Evolutionary conservation across 805 yeast species (phyloP).

Genomic region (Torulaspora franciscae): DNA sequence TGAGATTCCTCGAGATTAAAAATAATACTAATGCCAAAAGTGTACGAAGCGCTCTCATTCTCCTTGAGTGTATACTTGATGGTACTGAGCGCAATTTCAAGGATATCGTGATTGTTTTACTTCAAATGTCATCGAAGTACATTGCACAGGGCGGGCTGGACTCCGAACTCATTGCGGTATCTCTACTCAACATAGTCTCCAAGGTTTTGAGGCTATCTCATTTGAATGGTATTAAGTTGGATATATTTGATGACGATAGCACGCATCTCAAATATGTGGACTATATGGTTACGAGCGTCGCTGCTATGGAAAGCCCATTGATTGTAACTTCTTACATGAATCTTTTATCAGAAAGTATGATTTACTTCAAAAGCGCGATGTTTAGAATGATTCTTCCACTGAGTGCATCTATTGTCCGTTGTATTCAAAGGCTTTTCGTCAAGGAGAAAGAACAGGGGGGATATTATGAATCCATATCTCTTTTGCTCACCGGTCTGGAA

Average conservation of each 20-base stretch:
- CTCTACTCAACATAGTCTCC: slow-evolving; percentile 32
- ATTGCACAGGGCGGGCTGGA: slow-evolving; percentile 22
- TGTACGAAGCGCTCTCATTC: slow-evolving; percentile 41
- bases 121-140: slow-evolving; percentile 37
- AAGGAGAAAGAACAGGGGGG: slow-evolving; percentile 36
- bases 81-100: slow-evolving; percentile 56
- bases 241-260: slow-evolving; percentile 31
- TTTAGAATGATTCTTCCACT: slow-evolving; percentile 53
- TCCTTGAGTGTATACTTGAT: slow-evolving; percentile 45
- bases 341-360: slow-evolving; percentile 48
- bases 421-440: slow-evolving; percentile 22
- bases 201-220: slow-evolving; percentile 33
- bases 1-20: slow-evolving; percentile 42
- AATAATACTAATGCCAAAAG: slow-evolving; percentile 37
- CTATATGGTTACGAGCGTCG: slow-evolving; percentile 48
- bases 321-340: slow-evolving; percentile 36
- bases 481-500: slow-evolving; percentile 56
- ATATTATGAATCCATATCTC: slow-evolving; percentile 42
- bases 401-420: slow-evolving; percentile 42
- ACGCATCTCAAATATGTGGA: slow-evolving; percentile 37
- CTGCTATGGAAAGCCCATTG: slow-evolving; percentile 40
- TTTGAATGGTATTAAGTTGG: slow-evolving; percentile 29
- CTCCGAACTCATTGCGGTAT: slow-evolving; percentile 33
- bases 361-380: slow-evolving; percentile 46
- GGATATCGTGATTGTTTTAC: slow-evolving; percentile 40